These are phyloP conservation scores for Aspergillus awamori DNA, from an alignment of 2,329 filamentous ascomycete species.

Conservation along the genomic window DNA sequence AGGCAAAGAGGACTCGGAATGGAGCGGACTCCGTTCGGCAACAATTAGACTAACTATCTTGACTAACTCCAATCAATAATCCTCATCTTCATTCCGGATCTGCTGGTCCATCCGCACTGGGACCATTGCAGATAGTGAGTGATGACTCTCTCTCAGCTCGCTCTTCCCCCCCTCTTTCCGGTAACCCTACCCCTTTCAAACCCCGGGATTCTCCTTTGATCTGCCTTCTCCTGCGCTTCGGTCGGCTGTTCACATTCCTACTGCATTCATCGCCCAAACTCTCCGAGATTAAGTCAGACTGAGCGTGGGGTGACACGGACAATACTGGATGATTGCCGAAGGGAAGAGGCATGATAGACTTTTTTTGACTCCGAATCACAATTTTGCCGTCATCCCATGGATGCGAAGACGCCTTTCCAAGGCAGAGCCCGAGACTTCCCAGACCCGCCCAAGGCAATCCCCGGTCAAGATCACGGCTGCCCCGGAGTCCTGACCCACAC, in stretches of 20 bases:
- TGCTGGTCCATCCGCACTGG: not conserved
- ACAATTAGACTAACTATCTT: not conserved
- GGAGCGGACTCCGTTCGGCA: slow-evolving; percentile 2
- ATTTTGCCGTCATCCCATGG: not conserved
- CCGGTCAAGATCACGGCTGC: not conserved
- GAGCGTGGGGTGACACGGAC: not conserved
- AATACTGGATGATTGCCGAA: not conserved
- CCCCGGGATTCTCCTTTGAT: not conserved
- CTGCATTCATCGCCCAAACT: not conserved
- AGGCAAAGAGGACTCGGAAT: not conserved
- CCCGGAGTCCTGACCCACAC: not conserved
- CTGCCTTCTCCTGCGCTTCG: not conserved
- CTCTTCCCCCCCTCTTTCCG: not conserved
- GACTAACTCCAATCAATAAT: slow-evolving; percentile 8
- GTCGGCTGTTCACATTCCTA: not conserved
- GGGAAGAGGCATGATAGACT: not conserved
- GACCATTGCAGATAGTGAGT: not conserved
- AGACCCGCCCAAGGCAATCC: not conserved
- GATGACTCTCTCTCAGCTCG: too few species aligned
- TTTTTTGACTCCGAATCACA: not conserved
- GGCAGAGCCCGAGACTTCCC: not conserved
- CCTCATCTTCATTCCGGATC: not conserved
- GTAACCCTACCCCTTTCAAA: not conserved
- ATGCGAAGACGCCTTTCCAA: not conserved
- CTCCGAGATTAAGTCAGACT: not conserved